These are phyloP conservation scores for Saccharomycopsis sp. DNA, from an alignment of 805 yeast species.

Conservation along the genomic window DNA sequence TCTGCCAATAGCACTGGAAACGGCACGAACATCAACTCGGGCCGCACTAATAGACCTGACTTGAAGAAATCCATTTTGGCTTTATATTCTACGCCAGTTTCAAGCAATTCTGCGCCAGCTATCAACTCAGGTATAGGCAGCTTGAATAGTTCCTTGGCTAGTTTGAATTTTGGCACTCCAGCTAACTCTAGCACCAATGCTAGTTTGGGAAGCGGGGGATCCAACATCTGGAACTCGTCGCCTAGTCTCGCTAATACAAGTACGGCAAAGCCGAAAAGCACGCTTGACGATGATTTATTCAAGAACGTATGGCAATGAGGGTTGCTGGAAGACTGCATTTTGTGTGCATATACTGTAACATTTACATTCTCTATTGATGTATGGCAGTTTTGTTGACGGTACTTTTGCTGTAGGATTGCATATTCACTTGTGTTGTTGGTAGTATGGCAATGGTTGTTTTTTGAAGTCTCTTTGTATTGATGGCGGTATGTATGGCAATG, in stretches of 20 bases:
- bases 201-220: constrained; percentile 5
- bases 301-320: constrained; percentile 61
- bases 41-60: constrained; percentile 52
- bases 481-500: no score
- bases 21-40: constrained; percentile 8
- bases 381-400: no score
- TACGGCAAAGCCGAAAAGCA: constrained; percentile 27
- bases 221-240: constrained; percentile 10
- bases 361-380: no score
- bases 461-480: no score
- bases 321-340: no score
- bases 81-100: constrained; percentile 61
- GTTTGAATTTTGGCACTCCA: constrained; percentile 10
- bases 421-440: no score
- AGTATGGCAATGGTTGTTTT: no score
- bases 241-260: not conserved
- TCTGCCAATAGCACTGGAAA: constrained; percentile 5
- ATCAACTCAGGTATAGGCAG: not conserved
- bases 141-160: constrained; percentile 14
- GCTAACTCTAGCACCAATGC: not conserved
- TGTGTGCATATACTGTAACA: no score
- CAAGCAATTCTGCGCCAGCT: constrained; percentile 21
- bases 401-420: no score
- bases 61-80: constrained; percentile 88
- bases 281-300: constrained; percentile 56